Conservation (phyloP, 2,329 filamentous ascomycete species). For the Annulohypoxylon truncatum region DNA sequence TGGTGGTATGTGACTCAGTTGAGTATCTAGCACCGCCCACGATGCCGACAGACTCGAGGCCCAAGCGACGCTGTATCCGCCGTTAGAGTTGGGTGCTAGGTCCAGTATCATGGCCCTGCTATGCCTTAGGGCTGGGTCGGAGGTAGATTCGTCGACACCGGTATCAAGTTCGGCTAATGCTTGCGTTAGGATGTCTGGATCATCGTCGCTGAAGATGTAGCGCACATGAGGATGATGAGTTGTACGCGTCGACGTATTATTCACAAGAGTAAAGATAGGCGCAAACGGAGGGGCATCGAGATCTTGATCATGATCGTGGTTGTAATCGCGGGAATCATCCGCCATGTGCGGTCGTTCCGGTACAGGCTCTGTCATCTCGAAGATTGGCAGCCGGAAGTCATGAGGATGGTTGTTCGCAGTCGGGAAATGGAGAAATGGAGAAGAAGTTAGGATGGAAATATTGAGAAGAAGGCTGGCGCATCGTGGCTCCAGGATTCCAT, state of each 20-base stretch:
- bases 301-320: constrained; percentile 10
- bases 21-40: constrained; percentile 71
- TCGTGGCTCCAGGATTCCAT: constrained; percentile 40
- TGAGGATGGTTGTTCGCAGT: constrained; percentile 30
- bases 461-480: constrained; percentile 43
- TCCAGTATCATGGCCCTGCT: constrained; percentile 68
- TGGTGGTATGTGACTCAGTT: constrained; percentile 57
- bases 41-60: constrained; percentile 78
- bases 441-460: constrained; percentile 30
- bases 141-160: constrained; percentile 47
- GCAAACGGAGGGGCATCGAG: constrained; percentile 63
- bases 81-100: constrained; percentile 57
- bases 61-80: constrained; percentile 68
- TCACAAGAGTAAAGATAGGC: constrained; percentile 87
- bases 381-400: constrained; percentile 35
- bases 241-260: constrained; percentile 77
- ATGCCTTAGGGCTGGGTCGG: constrained; percentile 43
- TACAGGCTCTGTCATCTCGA: constrained; percentile 48
- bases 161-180: constrained; percentile 64
- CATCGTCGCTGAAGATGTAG: constrained; percentile 95
- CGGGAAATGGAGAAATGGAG: constrained; percentile 2
- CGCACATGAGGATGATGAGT: constrained; percentile 87
- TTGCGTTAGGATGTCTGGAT: constrained; percentile 78
- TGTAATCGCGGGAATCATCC: constrained; percentile 35
- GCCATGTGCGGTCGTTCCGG: constrained; percentile 37